Percentiles rank a stretch among this genome's conserved stretches.
phyloP scores from a whole-genome alignment of 345 rosid genomes.

The Gossypium rotundifolium region DNA sequence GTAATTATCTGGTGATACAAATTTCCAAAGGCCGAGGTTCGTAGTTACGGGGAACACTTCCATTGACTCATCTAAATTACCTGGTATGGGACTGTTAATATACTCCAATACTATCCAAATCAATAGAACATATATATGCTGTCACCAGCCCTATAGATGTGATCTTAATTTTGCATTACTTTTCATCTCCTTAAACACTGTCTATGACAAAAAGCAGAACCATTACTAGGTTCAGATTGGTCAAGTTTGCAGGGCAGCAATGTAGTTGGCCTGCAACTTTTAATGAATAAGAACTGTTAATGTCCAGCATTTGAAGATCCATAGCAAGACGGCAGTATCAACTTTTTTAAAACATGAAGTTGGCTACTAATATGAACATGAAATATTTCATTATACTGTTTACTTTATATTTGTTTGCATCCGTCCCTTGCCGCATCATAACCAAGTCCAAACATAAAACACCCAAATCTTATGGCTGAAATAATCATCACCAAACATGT shows the following conservation, averaged over 20 bases:
- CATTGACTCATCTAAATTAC: too few relatives aligned
- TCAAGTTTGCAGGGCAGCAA: neutral
- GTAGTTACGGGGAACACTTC: too few relatives aligned
- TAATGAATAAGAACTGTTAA: neutral
- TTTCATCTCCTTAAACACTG: neutral
- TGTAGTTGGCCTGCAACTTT: neutral
- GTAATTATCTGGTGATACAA: too few relatives aligned
- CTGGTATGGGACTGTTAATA: too few relatives aligned
- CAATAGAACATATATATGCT: too few relatives aligned
- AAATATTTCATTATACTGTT: neutral
- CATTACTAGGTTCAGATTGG: neutral
- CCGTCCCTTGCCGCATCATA: neutral
- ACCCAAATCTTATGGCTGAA: neutral
- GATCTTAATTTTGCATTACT: neutral
- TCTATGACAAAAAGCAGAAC: neutral
- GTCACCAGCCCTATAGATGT: neutral
- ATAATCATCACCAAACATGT: neutral
- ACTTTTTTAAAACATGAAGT: neutral
- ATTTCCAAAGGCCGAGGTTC: too few relatives aligned
- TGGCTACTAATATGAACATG: neutral
- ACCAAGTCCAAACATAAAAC: neutral
- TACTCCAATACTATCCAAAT: too few relatives aligned
- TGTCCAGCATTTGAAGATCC: neutral
- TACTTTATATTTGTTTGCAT: neutral
- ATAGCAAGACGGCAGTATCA: neutral